A percentile compares a stretch with the other conserved stretches of the same genome.
phyloP scores from a whole-genome alignment of 2,329 filamentous ascomycete genomes.

The Fusarium sp. region DNA sequence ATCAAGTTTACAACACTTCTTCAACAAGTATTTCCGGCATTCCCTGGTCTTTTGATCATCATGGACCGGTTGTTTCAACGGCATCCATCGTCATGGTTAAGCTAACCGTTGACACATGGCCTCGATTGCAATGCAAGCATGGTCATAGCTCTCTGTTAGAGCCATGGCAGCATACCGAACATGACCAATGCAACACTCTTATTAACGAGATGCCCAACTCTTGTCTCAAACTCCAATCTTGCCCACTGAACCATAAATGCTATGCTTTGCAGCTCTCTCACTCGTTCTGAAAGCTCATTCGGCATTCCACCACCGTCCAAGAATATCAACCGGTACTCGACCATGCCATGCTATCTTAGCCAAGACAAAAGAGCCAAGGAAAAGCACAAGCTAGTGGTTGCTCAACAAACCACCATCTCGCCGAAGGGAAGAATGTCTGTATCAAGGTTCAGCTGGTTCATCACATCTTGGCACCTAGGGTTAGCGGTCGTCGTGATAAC shows the following conservation, averaged over 20 bases:
- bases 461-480: constrained; percentile 30
- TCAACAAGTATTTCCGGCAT: constrained; percentile 15
- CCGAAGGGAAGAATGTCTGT: constrained; percentile 27
- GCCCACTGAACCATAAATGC: neutral
- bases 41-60: constrained; percentile 19
- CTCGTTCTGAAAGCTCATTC: constrained; percentile 3
- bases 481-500: constrained; percentile 31
- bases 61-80: constrained; percentile 24
- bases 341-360: neutral
- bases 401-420: constrained; percentile 34
- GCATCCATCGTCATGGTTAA: constrained; percentile 13
- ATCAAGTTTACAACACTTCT: constrained; percentile 3
- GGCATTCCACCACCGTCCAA: constrained; percentile 27
- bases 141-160: neutral
- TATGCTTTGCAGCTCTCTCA: neutral
- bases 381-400: constrained; percentile 1
- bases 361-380: constrained; percentile 8
- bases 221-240: constrained; percentile 11
- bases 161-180: neutral
- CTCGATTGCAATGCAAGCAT: neutral
- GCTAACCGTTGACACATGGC: constrained; percentile 17
- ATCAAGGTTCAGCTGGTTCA: constrained; percentile 41
- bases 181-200: neutral
- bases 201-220: constrained; percentile 4
- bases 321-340: constrained; percentile 3